Evolutionary conservation across 495 filamentous ascomycete species (phyloP).

Genomic region (Aeminium ludgeri): DNA sequence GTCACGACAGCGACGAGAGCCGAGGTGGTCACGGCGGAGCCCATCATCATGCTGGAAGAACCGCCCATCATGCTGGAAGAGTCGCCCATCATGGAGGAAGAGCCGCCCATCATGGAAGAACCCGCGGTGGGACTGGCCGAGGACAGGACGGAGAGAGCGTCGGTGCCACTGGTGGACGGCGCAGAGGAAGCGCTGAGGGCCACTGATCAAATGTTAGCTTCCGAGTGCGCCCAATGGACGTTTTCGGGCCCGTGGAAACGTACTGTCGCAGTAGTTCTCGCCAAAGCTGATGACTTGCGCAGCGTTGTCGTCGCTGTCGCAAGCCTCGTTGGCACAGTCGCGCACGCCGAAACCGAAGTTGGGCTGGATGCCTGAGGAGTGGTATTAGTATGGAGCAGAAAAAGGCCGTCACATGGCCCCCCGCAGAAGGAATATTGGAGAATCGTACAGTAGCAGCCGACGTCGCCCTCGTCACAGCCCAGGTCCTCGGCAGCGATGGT

Average conservation of each 20-base stretch:
- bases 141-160: slow-evolving; percentile 15
- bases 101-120: slow-evolving; percentile 3
- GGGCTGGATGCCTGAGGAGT: slow-evolving; percentile 19
- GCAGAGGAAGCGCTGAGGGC: slow-evolving; percentile 1
- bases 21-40: slow-evolving; percentile 18
- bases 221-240: background rate
- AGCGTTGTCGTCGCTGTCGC: slow-evolving; percentile 27
- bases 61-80: background rate
- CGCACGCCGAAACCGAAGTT: slow-evolving; percentile 61
- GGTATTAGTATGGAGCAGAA: no score
- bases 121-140: slow-evolving; percentile 16
- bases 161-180: slow-evolving; percentile 8
- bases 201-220: slow-evolving; percentile 6
- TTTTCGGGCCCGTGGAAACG: slow-evolving; percentile 10
- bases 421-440: no score
- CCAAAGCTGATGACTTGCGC: slow-evolving; percentile 25
- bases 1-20: slow-evolving; percentile 18
- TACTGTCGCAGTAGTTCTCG: slow-evolving; percentile 25
- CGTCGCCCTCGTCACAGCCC: slow-evolving; percentile 40
- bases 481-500: slow-evolving; percentile 37
- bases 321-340: slow-evolving; percentile 58
- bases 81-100: background rate
- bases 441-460: slow-evolving; percentile 56
- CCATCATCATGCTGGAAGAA: background rate
- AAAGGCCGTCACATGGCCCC: no score